Base-by-base conservation (phyloP, 331 rosid genomes). In the Malus hybrid region DNA sequence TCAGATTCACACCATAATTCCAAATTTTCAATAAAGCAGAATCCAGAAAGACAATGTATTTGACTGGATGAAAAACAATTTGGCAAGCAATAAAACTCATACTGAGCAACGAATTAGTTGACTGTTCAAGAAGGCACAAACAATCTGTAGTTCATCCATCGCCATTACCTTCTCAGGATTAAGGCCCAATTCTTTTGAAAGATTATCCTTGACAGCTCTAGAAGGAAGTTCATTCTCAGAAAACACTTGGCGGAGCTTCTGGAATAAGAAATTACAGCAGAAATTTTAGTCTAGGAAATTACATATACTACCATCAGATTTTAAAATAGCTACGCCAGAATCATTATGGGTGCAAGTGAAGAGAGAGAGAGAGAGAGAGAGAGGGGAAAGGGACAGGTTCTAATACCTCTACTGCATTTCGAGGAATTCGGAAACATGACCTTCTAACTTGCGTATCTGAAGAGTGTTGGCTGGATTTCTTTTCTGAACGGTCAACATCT, bases 161-260 rank as follows among this genome's bases (percentile, higher is more conserved):
- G 34, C 56, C 65, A 60, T 79, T 80, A 91, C 98, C 96, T 91
- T 93, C 69, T 83, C 97, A 74, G 87, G 80, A 76, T 93, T 92
- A 70, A 93, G 84, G 80, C 94, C 96, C 83, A 91, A 76, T 75
- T 93, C 98, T 74, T 89, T 83, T 11, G 97, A 93, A 79, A 93
- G 90, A 76, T 77, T 83, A 24, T 91, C 91, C 78, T 82, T 93
- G 80, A 91, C 90, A 1, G 86, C 90, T 82, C 76, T 89, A 36
- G 98, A 70, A 52, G 98, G 97, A 83, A 91, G 98, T 81, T 91
- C 96, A 73, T 88, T 90, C 79, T 88, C 89, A 46, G 90, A 79
- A 72, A 93, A 93, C 29, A 64, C 98, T 86, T 86, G 86, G 76
- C 96, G 96, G 73, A 93, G 97, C 78, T 87, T 93, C 98, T 93